phyloP scores from a whole-genome alignment of 768 basidiomycete genomes.

The Kwoniella sp. region DNA sequence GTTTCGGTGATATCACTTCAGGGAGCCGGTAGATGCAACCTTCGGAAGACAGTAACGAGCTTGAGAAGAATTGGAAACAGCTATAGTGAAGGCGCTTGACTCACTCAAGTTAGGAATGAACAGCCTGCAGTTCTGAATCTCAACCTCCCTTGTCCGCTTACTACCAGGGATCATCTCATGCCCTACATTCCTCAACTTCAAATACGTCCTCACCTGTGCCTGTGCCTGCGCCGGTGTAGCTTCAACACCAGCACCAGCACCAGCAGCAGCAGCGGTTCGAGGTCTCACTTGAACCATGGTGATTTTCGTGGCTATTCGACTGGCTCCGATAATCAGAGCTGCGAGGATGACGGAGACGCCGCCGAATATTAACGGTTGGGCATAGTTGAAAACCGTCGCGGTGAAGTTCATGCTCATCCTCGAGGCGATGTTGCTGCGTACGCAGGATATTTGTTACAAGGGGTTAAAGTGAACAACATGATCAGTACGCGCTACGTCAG shows the following conservation, averaged over 20 bases:
- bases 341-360: slow-evolving; percentile 9
- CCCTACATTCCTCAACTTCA: slow-evolving; percentile 26
- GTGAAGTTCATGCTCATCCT: slow-evolving; percentile 11
- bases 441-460: no score
- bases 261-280: neutral
- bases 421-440: slow-evolving; percentile 13
- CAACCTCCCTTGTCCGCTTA: slow-evolving; percentile 14
- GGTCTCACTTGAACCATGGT: slow-evolving; percentile 21
- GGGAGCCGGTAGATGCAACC: no score
- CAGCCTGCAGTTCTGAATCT: slow-evolving; percentile 21
- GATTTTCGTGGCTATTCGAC: slow-evolving; percentile 22
- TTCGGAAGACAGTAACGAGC: no score
- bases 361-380: slow-evolving; percentile 16
- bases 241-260: no score
- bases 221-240: neutral
- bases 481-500: no score
- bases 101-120: slow-evolving; percentile 19
- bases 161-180: slow-evolving; percentile 22
- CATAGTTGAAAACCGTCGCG: slow-evolving; percentile 7
- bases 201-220: slow-evolving; percentile 7
- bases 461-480: no score
- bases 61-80: no score
- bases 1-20: no score
- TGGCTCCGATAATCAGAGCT: slow-evolving; percentile 9
- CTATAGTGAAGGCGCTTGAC: no score